Percentiles rank a stretch among this genome's conserved stretches.
Conservation (phyloP, 352 stramenopile genomes). For the Globisporangium spinosum region DNA sequence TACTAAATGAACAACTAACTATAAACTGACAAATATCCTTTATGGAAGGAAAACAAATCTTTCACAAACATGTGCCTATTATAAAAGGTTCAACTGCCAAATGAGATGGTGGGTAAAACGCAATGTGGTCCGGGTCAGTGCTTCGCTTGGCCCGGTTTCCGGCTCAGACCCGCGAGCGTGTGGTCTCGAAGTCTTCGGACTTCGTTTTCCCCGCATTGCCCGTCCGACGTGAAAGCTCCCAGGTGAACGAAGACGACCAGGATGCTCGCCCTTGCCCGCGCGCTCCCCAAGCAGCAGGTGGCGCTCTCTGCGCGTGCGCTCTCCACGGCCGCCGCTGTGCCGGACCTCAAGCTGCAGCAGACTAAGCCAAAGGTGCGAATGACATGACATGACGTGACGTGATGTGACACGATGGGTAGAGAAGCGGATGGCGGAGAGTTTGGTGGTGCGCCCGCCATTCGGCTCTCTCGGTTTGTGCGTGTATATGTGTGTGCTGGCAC, state of each 20-base stretch:
- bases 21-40: too few relatives aligned
- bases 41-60: not conserved
- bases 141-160: not conserved
- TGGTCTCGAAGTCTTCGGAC: not conserved
- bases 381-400: too few relatives aligned
- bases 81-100: slow-evolving; percentile 6
- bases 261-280: slow-evolving; percentile 17
- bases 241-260: not conserved
- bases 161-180: slow-evolving; percentile 2
- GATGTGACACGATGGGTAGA: too few relatives aligned
- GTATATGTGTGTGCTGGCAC: not conserved
- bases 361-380: slow-evolving; percentile 68
- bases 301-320: slow-evolving; percentile 53
- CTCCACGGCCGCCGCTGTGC: slow-evolving; percentile 34
- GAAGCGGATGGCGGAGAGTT: not conserved
- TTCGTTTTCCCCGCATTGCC: slow-evolving; percentile 11
- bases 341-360: slow-evolving; percentile 73
- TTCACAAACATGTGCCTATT: not conserved
- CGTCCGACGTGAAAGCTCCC: slow-evolving; percentile 16
- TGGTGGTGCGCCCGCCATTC: slow-evolving; percentile 2
- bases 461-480: not conserved
- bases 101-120: slow-evolving; percentile 13
- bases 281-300: slow-evolving; percentile 26
- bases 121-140: not conserved
- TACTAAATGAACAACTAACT: too few relatives aligned